Evolutionary conservation across 352 stramenopile species (phyloP), one percentile per base, ranked within the genome.

Genomic region (Phytophthora pluvialis): DNA sequence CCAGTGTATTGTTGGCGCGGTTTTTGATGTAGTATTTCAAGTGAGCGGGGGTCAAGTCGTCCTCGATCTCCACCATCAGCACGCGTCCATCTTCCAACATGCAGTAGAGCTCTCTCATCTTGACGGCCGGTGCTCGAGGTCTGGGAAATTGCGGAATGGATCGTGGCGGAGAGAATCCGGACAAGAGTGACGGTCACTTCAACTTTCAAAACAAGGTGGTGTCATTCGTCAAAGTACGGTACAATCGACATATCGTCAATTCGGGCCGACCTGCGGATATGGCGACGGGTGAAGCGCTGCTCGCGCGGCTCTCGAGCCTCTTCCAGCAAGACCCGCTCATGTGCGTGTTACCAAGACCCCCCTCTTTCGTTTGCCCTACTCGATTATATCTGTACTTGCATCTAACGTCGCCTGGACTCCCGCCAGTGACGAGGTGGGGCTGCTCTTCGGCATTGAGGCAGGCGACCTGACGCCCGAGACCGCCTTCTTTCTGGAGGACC

Each of bases 251-350:
- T 44, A 26, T 39, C 45, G 4, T 36, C 43, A 51, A 4, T 3
- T 49, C 43, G 21, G 28, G 12, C 26, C 29, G 15, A 59, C 21
- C 11, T 16, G 21, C 60, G 29, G 58, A 53, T 10, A 70, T 62
- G 71, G 31, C 55, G 40, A 18, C n/a, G 7, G 63, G 70, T 28
- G 63, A 77, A 35, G 21, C 55, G 57, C 69, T 88, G 35, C 70
- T 88, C 7, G 33, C 66, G 59, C 74, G 61, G 16, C 72, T 86
- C 38, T 47, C 42, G 18, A 39, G 48, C 57, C 73, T 92, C 57
- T 92, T 94, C 60, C 52, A 64, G 45, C 57, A 86, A 47, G 86
- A 94, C 35, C 83, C 83, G 9, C 59, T 83, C 60, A 92, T 94
- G 86, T 92, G 68, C 31, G 76, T 66, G 3, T 5, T 50, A 0